These are phyloP conservation scores for Cladosporium velox DNA, from an alignment of 2,329 filamentous ascomycete species.

Conservation along the genomic window DNA sequence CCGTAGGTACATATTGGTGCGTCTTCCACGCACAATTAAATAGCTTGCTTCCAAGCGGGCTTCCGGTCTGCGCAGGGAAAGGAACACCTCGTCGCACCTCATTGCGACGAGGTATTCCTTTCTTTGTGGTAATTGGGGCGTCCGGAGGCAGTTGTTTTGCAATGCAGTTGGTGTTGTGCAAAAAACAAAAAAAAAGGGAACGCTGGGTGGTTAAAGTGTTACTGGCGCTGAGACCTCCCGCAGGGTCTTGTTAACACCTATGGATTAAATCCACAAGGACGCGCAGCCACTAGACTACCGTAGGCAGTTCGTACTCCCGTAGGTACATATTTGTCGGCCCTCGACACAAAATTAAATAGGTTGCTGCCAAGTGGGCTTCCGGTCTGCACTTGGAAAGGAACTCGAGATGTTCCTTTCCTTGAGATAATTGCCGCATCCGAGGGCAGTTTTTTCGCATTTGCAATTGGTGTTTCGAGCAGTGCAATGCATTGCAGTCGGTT, in stretches of 20 bases:
- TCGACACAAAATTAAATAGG: not conserved
- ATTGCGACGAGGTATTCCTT: not conserved
- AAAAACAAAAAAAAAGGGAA: not conserved
- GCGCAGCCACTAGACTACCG: conserved; percentile 1
- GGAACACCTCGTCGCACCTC: not conserved
- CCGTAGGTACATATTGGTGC: not conserved
- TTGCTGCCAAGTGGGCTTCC: not conserved
- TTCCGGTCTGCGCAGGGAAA: not conserved
- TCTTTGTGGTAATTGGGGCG: not conserved
- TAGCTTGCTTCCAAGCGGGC: not conserved
- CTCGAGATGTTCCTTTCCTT: not conserved
- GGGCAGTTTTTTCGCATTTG: not conserved
- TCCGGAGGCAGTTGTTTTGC: not conserved
- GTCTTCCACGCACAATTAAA: not conserved
- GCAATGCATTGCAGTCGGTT: not conserved
- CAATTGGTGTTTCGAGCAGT: not conserved
- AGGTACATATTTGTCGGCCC: not conserved
- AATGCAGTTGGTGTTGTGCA: not conserved
- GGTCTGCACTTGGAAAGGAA: not conserved
- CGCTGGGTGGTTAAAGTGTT: not conserved
- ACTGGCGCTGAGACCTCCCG: not conserved
- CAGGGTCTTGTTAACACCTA: not conserved
- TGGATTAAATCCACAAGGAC: not conserved
- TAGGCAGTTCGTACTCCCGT: not conserved
- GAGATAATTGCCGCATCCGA: not conserved